These are phyloP conservation scores for Papiliotrema terrestris DNA, from an alignment of 1,284 basidiomycete genomes.

Conservation along the genomic window DNA sequence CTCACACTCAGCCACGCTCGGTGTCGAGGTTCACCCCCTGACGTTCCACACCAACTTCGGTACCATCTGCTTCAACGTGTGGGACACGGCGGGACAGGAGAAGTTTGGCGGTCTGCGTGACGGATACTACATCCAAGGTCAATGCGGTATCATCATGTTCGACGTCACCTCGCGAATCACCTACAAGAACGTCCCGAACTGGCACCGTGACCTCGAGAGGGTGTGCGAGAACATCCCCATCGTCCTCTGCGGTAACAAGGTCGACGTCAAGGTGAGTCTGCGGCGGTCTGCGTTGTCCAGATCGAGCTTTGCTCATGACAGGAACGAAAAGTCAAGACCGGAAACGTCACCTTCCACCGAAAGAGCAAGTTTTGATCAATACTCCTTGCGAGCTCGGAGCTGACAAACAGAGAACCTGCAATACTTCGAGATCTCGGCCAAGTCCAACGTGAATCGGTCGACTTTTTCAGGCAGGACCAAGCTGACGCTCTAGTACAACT, in stretches of 20 bases:
- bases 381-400: not conserved
- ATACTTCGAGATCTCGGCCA: constrained; percentile 99
- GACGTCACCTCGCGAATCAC: constrained; percentile 99
- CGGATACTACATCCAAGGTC: constrained; percentile 98
- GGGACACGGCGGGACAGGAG: constrained; percentile 99
- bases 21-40: constrained; percentile 98
- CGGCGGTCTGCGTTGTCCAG: not conserved
- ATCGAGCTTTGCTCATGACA: constrained; percentile 44
- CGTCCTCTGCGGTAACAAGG: constrained; percentile 99
- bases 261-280: constrained; percentile 89
- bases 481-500: constrained; percentile 70
- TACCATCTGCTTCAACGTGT: constrained; percentile 98
- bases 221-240: constrained; percentile 99
- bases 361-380: constrained; percentile 60
- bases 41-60: constrained; percentile 97
- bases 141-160: constrained; percentile 99
- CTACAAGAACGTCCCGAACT: constrained; percentile 99
- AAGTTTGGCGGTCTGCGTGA: constrained; percentile 98
- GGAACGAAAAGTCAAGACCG: constrained; percentile 99
- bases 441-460: constrained; percentile 68
- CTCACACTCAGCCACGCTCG: constrained; percentile 75
- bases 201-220: constrained; percentile 99
- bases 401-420: constrained; percentile 74
- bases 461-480: not conserved
- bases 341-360: constrained; percentile 97